Evolutionary conservation across 2,329 filamentous ascomycete species (phyloP).

Genomic region (Ambrosiella xylebori): DNA sequence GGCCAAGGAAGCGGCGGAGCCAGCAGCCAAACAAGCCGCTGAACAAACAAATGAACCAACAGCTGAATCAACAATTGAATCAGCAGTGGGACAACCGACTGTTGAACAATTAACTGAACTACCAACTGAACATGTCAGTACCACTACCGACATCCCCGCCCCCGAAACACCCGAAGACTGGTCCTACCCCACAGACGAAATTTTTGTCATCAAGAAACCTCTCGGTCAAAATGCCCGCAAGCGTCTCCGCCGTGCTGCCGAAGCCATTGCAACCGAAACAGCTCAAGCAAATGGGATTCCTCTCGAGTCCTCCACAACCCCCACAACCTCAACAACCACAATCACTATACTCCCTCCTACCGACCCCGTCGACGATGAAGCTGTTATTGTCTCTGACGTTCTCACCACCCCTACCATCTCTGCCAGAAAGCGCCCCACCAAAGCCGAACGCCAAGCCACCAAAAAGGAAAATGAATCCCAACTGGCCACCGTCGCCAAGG

Average conservation of each 20-base stretch:
- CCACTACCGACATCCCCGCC: too few relatives aligned
- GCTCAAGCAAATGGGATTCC: too few relatives aligned
- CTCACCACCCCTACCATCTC: slow-evolving; percentile 2
- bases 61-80: too few relatives aligned
- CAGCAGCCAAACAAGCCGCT: too few relatives aligned
- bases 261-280: neutral
- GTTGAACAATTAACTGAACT: too few relatives aligned
- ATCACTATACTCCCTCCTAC: neutral
- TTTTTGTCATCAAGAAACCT: neutral
- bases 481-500: neutral
- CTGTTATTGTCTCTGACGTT: neutral
- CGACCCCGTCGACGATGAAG: neutral
- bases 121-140: too few relatives aligned
- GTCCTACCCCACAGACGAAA: neutral
- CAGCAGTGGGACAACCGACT: too few relatives aligned
- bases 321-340: neutral
- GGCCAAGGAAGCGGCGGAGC: neutral
- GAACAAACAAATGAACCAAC: too few relatives aligned
- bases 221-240: neutral
- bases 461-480: neutral
- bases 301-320: neutral
- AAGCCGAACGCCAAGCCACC: neutral
- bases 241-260: too few relatives aligned
- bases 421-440: neutral
- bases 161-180: too few relatives aligned